Evolutionary conservation across 768 basidiomycete genomes (phyloP).

Genomic region (Strobilomyces dryophilus): DNA sequence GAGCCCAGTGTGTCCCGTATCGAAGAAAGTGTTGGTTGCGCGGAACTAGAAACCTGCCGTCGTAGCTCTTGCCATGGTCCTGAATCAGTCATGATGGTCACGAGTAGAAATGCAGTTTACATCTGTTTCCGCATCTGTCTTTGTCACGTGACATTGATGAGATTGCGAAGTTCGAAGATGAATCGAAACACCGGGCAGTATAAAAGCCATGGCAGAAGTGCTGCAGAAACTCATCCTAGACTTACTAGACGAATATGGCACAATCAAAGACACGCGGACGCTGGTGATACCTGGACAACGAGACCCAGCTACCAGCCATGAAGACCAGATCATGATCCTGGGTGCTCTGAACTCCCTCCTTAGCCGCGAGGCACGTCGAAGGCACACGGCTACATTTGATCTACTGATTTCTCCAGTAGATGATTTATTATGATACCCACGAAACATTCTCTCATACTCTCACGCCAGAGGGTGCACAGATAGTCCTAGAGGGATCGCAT

Average conservation of each 20-base stretch:
- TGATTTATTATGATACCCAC: constrained; percentile 77
- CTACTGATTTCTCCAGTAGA: constrained; percentile 43
- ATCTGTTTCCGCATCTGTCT: too few species aligned
- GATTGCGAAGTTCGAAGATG: constrained; percentile 13
- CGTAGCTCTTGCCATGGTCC: constrained; percentile 34
- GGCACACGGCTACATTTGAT: constrained; percentile 3
- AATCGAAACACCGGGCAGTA: background rate
- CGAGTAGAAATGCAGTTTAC: background rate
- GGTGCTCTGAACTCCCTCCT: constrained; percentile 89
- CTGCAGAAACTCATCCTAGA: constrained; percentile 80
- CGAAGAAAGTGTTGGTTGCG: constrained; percentile 49
- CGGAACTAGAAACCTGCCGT: constrained; percentile 63
- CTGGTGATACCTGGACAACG: constrained; percentile 63
- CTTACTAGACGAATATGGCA: constrained; percentile 51
- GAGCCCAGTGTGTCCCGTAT: constrained; percentile 41
- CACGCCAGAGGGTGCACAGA: constrained; percentile 78
- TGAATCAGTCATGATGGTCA: constrained; percentile 15
- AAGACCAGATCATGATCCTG: constrained; percentile 79
- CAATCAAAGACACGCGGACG: constrained; percentile 65
- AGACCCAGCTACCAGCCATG: constrained; percentile 55
- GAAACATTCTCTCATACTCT: constrained; percentile 71
- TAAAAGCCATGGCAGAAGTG: constrained; percentile 58
- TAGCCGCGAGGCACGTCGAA: constrained; percentile 69
- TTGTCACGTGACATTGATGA: constrained; percentile 18
- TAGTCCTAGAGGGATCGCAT: constrained; percentile 82